Conservation (phyloP, 352 stramenopile species). For the Phytophthora cryptogea region DNA sequence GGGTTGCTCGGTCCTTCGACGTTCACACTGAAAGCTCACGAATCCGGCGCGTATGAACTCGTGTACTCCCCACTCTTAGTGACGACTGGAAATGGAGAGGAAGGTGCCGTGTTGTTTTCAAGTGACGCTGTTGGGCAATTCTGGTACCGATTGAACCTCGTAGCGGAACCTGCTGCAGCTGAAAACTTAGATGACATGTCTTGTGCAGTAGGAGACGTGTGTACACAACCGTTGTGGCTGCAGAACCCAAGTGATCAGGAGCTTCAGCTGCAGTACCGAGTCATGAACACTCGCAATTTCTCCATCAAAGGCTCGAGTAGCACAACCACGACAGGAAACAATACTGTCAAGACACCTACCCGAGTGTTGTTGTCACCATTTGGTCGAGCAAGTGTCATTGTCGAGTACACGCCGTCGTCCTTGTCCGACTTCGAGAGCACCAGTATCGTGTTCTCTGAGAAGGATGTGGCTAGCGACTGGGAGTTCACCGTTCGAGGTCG, state of each 20-base stretch:
- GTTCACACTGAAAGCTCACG: slow-evolving; percentile 73
- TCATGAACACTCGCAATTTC: slow-evolving; percentile 91
- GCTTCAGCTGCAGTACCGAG: slow-evolving; percentile 66
- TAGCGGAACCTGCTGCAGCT: slow-evolving; percentile 53
- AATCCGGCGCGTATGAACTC: slow-evolving; percentile 89
- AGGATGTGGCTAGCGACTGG: slow-evolving; percentile 88
- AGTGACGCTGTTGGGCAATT: slow-evolving; percentile 93
- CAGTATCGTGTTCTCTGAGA: slow-evolving; percentile 74
- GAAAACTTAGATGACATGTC: slow-evolving; percentile 75
- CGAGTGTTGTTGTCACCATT: slow-evolving; percentile 71
- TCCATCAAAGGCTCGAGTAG: slow-evolving; percentile 60
- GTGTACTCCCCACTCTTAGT: slow-evolving; percentile 90
- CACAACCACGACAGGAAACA: not conserved
- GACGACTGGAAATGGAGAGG: slow-evolving; percentile 38
- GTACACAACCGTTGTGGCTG: slow-evolving; percentile 75
- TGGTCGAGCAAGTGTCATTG: slow-evolving; percentile 56
- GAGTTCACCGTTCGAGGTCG: slow-evolving; percentile 82
- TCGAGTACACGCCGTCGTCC: slow-evolving; percentile 92
- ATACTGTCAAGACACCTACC: slow-evolving; percentile 2
- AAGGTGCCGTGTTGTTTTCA: slow-evolving; percentile 89
- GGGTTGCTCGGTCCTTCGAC: slow-evolving; percentile 81
- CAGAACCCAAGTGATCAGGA: slow-evolving; percentile 90
- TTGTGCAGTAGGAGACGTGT: slow-evolving; percentile 85
- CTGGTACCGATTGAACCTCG: slow-evolving; percentile 91
- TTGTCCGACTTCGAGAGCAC: slow-evolving; percentile 79